A percentile compares a stretch with the other conserved stretches of the same genome.
Evolutionary conservation across 352 stramenopile genomes (phyloP).

Genomic region (Phytophthora capsici): DNA sequence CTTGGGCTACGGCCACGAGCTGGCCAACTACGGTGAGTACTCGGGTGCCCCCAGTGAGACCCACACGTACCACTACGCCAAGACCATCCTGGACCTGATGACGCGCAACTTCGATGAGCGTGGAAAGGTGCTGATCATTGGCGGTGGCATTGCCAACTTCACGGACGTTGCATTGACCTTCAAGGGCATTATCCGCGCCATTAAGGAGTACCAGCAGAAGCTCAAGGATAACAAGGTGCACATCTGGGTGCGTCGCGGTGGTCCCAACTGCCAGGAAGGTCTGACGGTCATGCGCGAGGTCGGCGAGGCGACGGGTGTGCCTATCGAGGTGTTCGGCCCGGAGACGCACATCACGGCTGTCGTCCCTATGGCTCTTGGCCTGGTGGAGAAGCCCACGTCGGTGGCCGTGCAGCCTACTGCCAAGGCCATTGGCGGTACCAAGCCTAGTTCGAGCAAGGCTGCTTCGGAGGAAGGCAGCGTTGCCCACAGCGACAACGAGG

Average conservation of each 20-base stretch:
- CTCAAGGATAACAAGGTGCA: constrained; percentile 89
- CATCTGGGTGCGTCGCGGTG: constrained; percentile 96
- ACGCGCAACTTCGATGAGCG: constrained; percentile 90
- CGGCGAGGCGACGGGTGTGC: constrained; percentile 88
- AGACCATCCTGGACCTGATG: constrained; percentile 97
- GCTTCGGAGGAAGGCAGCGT: constrained; percentile 33
- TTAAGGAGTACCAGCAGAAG: constrained; percentile 93
- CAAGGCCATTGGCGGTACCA: constrained; percentile 29
- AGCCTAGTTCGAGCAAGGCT: constrained; percentile 30
- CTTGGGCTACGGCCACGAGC: constrained; percentile 91
- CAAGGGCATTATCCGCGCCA: constrained; percentile 96
- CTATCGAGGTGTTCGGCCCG: constrained; percentile 95
- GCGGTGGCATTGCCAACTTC: constrained; percentile 98
- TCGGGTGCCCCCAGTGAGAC: constrained; percentile 95
- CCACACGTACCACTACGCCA: constrained; percentile 97
- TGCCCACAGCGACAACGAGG: constrained; percentile 50
- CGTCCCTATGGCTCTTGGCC: constrained; percentile 93
- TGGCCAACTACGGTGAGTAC: constrained; percentile 99
- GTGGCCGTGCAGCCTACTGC: constrained; percentile 22
- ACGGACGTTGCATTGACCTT: constrained; percentile 98
- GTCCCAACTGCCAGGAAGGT: constrained; percentile 97
- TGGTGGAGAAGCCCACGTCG: constrained; percentile 68
- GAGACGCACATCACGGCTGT: constrained; percentile 97
- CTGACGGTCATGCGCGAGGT: constrained; percentile 93
- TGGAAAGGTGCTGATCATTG: constrained; percentile 97